These are phyloP conservation scores for Durio zibethinus DNA, from an alignment of 345 rosid genomes.

Conservation along the genomic window DNA sequence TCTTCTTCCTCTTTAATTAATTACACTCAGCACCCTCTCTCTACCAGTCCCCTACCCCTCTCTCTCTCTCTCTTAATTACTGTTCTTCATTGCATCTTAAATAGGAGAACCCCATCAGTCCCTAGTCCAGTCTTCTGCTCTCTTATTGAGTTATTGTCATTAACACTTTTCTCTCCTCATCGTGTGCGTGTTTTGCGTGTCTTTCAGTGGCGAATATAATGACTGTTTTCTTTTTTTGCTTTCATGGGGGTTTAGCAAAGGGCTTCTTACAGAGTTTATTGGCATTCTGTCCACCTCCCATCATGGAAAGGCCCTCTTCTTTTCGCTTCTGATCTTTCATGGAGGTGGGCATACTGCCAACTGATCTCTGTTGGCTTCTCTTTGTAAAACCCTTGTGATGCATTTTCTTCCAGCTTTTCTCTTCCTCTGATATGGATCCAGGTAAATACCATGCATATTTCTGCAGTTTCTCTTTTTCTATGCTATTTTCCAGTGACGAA, in stretches of 20 bases:
- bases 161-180: background rate
- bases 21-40: conserved; percentile 29
- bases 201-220: conserved; percentile 14
- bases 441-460: conserved; percentile 21
- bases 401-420: background rate
- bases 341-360: conserved; percentile 96
- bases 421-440: background rate
- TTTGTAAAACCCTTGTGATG: conserved; percentile 68
- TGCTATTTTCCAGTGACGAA: background rate
- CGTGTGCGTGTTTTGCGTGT: conserved; percentile 2
- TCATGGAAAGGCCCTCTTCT: background rate
- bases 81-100: conserved; percentile 21
- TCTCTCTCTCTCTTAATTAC: conserved; percentile 43
- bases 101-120: conserved; percentile 7
- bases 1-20: conserved; percentile 22
- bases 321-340: background rate
- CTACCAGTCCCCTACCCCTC: background rate
- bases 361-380: conserved; percentile 74
- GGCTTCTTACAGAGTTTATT: conserved; percentile 75
- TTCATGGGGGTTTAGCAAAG: conserved; percentile 88
- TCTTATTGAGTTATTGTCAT: background rate
- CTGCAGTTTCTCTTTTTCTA: background rate
- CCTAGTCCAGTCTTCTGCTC: background rate
- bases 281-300: conserved; percentile 99
- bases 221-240: conserved; percentile 4